Percentiles rank a stretch among this genome's conserved stretches.
Evolutionary conservation across 2,329 filamentous ascomycete genomes (phyloP).

Genomic region (Scopulariopsis brevicaulis): DNA sequence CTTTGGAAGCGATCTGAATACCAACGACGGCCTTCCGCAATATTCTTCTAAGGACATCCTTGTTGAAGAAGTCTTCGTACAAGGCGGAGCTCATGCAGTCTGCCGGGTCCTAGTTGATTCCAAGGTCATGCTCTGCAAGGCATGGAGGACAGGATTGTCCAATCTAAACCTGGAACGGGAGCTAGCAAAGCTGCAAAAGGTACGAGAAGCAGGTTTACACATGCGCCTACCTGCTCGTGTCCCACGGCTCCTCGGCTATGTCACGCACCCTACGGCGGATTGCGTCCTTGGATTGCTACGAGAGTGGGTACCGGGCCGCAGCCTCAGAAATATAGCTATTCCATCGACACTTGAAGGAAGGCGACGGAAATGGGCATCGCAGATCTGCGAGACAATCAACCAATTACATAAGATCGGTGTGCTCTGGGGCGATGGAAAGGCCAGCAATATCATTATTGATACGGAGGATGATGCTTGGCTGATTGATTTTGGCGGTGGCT

Average conservation of each 20-base stretch:
- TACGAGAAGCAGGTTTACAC: neutral
- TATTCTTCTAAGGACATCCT: neutral
- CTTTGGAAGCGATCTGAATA: neutral
- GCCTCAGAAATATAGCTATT: neutral
- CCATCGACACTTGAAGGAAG: neutral
- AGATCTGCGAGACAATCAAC: no score
- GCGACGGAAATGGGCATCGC: no score
- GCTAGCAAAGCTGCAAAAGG: neutral
- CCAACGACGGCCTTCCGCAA: neutral
- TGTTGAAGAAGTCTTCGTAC: neutral
- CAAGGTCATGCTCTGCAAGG: neutral
- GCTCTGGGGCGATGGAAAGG: slow-evolving; percentile 19
- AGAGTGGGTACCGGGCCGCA: neutral
- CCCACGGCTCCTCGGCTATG: neutral
- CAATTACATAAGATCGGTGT: slow-evolving; percentile 13
- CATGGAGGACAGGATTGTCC: neutral
- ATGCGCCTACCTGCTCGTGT: neutral
- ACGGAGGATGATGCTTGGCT: slow-evolving; percentile 15
- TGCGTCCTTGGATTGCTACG: neutral
- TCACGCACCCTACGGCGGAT: neutral
- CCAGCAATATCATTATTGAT: slow-evolving; percentile 18
- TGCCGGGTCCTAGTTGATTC: neutral
- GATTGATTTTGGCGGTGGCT: slow-evolving; percentile 18
- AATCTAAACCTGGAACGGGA: neutral
- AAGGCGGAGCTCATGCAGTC: neutral